Evolutionary conservation across 371 early-diverging fungal genomes (phyloP).

Genomic region (Syncephalastrum contaminatum): DNA sequence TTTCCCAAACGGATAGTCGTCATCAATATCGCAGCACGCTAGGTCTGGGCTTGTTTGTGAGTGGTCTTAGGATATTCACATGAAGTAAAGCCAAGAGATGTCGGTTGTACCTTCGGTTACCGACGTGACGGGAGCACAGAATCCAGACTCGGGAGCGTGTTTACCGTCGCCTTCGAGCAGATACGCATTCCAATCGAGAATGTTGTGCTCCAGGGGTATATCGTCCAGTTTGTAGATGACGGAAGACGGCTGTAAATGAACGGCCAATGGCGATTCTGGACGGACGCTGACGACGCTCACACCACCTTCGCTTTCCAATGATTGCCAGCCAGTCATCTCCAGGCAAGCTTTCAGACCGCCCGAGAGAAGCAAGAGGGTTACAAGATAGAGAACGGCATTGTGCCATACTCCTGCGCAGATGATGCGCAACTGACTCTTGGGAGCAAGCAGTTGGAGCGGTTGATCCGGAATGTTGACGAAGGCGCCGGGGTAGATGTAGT

Average conservation of each 20-base stretch:
- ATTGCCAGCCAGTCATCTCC: conserved; percentile 51
- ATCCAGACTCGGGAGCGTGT: conserved; percentile 27
- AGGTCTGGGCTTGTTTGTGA: conserved; percentile 4
- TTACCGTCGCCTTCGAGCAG: conserved; percentile 29
- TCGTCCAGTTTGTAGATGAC: conserved; percentile 58
- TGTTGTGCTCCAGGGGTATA: conserved; percentile 32
- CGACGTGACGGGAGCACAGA: conserved; percentile 31
- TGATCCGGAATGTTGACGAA: conserved; percentile 76
- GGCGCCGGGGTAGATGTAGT: conserved; percentile 81
- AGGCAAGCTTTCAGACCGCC: conserved; percentile 49
- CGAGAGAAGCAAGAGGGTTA: conserved; percentile 46
- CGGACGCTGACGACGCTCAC: conserved; percentile 64
- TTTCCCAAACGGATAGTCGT: conserved; percentile 52
- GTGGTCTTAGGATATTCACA: not conserved
- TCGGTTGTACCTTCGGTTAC: conserved; percentile 10
- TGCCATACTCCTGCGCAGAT: conserved; percentile 89
- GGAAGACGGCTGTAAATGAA: conserved; percentile 47
- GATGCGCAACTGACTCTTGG: conserved; percentile 61
- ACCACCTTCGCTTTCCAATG: conserved; percentile 50
- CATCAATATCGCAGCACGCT: conserved; percentile 55
- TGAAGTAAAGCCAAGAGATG: not conserved
- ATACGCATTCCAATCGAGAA: conserved; percentile 52
- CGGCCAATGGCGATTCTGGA: conserved; percentile 49
- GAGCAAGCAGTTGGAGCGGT: conserved; percentile 41
- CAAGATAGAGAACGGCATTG: conserved; percentile 60